These are phyloP conservation scores for Candida ponderosae DNA, from an alignment of 805 yeast genomes.

Conservation along the genomic window DNA sequence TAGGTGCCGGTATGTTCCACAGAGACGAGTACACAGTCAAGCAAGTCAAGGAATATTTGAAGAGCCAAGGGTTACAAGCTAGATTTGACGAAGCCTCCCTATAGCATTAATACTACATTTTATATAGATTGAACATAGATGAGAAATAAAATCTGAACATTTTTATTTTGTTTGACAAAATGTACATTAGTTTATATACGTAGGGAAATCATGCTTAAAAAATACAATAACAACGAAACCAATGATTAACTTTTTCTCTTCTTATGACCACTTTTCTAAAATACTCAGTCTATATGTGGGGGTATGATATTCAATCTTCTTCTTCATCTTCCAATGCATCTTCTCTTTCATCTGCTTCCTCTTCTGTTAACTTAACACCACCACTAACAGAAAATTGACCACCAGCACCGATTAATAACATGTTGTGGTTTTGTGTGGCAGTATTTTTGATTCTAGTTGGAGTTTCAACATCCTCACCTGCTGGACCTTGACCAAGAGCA, in stretches of 20 bases:
- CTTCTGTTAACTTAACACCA: conserved; percentile 44
- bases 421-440: conserved; percentile 77
- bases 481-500: conserved; percentile 91
- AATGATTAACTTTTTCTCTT: too few relatives aligned
- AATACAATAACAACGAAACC: too few relatives aligned
- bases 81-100: conserved; percentile 41
- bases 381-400: conserved; percentile 94
- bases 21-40: conserved; percentile 86
- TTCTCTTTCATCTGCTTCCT: conserved; percentile 34
- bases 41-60: conserved; percentile 68
- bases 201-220: too few relatives aligned
- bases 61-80: conserved; percentile 57
- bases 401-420: conserved; percentile 78
- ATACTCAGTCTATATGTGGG: too few relatives aligned
- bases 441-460: conserved; percentile 92
- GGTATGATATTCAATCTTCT: conserved; percentile 21
- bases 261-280: too few relatives aligned
- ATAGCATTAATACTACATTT: conserved; percentile 3
- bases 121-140: not conserved
- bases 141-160: too few relatives aligned
- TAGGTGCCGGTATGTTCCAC: conserved; percentile 99
- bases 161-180: too few relatives aligned
- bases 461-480: conserved; percentile 73
- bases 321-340: conserved; percentile 48
- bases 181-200: too few relatives aligned